Base-by-base conservation (phyloP, 768 basidiomycete species). In the Daedaleopsis sinensis region DNA sequence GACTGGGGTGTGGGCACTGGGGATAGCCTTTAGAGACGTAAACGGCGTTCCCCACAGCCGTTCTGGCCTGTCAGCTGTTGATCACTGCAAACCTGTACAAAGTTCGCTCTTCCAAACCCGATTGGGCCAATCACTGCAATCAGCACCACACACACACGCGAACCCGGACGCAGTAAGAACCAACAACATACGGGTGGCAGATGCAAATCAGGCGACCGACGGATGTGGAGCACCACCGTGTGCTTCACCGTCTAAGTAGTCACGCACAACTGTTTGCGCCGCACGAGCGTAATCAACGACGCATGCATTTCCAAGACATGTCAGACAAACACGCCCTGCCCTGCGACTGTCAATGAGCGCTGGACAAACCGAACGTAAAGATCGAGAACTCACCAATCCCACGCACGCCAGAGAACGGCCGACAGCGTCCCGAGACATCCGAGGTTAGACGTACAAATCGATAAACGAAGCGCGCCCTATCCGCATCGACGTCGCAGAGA, bases 41-140 rank as follows among this genome's bases (percentile, higher is more conserved):
- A 62, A 46, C 32, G 54, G 44, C 44, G 21, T 49, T 24, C 42
- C 36, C 35, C 38, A 35, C 36, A 48, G 15, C 48, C 27, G 13
- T 54, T 27, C 35, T 23, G 18, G 48, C 43, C 5, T 57, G 61
- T 57, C 61, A 62, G 21, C 61, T 62, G 61, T 57, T 62, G 61
- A 62, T 62, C 55, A 52, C 37, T 52, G 50, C 44, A 55, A 13
- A 21, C 50, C 37, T 37, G 32, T 16, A 32, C 50, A 48, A 21
- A 62, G 61, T 52, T 57, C 37, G 55, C 43, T 38, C 37, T 46
- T 38, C 42, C 42, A 16, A 39, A 61, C 39, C 54, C 60, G 61
- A 62, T 62, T 62, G 61, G 61, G 61, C 55, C 43, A 24, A n/a
- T n/a, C n/a, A n/a, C n/a, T n/a, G n/a, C n/a, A 19, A 52, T 52